Conservation (phyloP, 202 grass and related monocot species). For the Brachypodium distachyon region DNA sequence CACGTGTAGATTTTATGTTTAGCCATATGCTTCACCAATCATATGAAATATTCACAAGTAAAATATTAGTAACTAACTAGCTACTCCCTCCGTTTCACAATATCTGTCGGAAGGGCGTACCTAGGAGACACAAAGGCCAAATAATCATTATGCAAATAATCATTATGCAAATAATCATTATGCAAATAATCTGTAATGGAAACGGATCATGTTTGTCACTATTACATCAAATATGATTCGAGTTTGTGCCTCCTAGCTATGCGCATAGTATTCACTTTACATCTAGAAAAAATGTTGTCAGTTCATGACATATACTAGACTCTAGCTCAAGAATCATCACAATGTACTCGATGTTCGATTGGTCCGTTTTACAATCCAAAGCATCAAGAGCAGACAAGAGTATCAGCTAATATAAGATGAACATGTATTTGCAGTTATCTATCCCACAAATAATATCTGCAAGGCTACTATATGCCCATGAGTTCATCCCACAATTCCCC, state of each 20-base stretch:
- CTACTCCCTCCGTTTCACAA: not conserved
- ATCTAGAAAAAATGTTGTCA: not conserved
- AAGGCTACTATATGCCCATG: not conserved
- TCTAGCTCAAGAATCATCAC: not conserved
- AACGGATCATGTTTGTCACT: not conserved
- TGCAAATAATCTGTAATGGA: too few relatives aligned
- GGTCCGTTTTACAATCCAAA: not conserved
- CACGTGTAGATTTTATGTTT: constrained; percentile 5
- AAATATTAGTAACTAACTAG: constrained; percentile 3
- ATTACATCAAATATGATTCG: not conserved
- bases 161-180: too few relatives aligned
- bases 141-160: too few relatives aligned
- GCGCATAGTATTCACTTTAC: not conserved
- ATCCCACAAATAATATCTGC: not conserved
- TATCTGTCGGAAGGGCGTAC: not conserved
- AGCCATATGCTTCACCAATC: not conserved
- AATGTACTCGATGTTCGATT: not conserved
- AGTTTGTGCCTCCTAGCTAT: not conserved
- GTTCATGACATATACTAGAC: not conserved
- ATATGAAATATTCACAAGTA: not conserved
- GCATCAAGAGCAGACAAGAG: not conserved
- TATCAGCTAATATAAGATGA: not conserved
- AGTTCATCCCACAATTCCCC: not conserved
- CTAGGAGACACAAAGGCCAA: too few relatives aligned
- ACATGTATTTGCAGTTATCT: not conserved